These are phyloP conservation scores for Ampelocalamus luodianensis DNA, from an alignment of 176 grass and related monocot genomes.

Conservation along the genomic window DNA sequence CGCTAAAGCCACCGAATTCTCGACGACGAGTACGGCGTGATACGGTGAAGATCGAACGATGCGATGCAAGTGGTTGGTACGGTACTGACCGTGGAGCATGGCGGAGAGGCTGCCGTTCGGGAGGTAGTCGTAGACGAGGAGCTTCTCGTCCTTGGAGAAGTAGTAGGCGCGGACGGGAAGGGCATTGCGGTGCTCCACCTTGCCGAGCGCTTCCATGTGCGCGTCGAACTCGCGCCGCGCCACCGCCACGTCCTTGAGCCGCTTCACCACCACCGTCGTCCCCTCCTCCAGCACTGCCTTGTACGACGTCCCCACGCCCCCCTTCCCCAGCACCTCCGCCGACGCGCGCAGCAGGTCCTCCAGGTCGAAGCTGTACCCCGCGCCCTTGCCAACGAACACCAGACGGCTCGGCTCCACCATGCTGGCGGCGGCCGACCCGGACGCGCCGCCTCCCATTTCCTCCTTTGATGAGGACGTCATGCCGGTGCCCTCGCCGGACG, in stretches of 20 bases:
- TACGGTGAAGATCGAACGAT: neutral
- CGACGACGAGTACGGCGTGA: neutral
- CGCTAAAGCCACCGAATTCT: neutral
- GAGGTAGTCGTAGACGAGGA: conserved; percentile 90
- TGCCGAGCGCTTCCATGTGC: conserved; percentile 71
- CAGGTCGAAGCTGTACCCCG: conserved; percentile 89
- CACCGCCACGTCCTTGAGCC: conserved; percentile 88
- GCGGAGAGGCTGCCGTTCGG: conserved; percentile 95
- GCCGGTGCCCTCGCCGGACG: conserved; percentile 37
- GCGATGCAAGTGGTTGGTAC: neutral
- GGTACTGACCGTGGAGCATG: conserved; percentile 79
- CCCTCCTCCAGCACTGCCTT: conserved; percentile 98
- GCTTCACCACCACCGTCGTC: conserved; percentile 93
- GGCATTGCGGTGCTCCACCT: conserved; percentile 71
- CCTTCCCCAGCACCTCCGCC: conserved; percentile 96
- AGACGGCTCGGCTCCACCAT: conserved; percentile 67
- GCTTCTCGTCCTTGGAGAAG: conserved; percentile 98
- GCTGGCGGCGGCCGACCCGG: conserved; percentile 34
- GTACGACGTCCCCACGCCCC: conserved; percentile 86
- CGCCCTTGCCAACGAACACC: conserved; percentile 82
- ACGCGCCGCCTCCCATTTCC: conserved; percentile 50
- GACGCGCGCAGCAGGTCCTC: conserved; percentile 97
- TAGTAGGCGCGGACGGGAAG: conserved; percentile 86
- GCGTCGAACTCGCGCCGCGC: conserved; percentile 73
- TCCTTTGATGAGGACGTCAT: conserved; percentile 84